Conservation (phyloP, 495 filamentous ascomycete genomes). For the Neurospora hispaniola region DNA sequence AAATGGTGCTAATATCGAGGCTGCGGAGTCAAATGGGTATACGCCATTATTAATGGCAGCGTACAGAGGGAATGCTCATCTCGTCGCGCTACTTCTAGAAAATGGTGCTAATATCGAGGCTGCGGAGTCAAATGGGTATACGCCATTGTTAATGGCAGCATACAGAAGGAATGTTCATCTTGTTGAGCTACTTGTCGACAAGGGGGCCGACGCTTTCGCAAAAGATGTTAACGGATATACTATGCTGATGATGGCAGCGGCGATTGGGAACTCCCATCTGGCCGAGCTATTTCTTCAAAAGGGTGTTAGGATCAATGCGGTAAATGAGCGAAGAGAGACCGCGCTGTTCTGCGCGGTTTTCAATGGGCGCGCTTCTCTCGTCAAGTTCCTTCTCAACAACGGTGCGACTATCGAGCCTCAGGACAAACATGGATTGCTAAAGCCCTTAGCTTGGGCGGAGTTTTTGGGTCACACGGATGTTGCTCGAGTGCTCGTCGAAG, state of each 20-base stretch:
- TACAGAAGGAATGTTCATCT: background rate
- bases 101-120: background rate
- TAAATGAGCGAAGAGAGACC: background rate
- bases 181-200: background rate
- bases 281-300: background rate
- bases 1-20: background rate
- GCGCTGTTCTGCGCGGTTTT: background rate
- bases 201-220: background rate
- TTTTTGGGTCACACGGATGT: background rate
- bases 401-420: background rate
- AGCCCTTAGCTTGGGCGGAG: background rate
- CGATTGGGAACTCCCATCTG: background rate
- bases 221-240: accelerated
- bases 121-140: too few relatives aligned
- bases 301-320: background rate
- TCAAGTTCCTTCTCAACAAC: background rate
- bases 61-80: background rate
- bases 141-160: background rate
- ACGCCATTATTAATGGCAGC: background rate
- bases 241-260: background rate
- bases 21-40: background rate
- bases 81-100: background rate
- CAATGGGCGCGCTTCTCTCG: too few relatives aligned
- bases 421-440: background rate
- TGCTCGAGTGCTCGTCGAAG: background rate